Evolutionary conservation across 2,329 filamentous ascomycete species (phyloP), one percentile per base, ranked within the genome.

Genomic region (Colletotrichum sp.): DNA sequence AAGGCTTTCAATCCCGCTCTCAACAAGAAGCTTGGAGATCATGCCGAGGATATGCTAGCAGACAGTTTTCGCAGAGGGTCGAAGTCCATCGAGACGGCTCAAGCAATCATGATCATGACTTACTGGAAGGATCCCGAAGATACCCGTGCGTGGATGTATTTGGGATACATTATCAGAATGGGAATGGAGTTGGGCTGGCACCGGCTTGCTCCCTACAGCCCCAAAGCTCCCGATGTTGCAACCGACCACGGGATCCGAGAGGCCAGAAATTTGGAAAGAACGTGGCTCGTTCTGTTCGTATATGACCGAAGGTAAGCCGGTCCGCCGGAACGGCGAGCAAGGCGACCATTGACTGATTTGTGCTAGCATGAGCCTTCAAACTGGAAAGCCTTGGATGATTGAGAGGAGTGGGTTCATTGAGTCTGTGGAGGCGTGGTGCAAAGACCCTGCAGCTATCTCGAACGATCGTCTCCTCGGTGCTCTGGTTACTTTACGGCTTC

Each of bases 61-160:
- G 75, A 81, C 11, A 77, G 75, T 13, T 82, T 86, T 54, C 75
- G 78, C 4, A 75, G 76, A 4, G 84, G 83, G 18, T 75, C 72
- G 2, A 85, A 85, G 59, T 86, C 83, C 1, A 77, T 79, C 3
- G 84, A 86, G 65, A 81, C 81, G 8, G 82, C 83, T 2, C 84
- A 86, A 70, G 83, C 81, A 1, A 81, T 85, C 11, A 76, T 83
- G n/a, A 76, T 84, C 11, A 70, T 83, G 8, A 85, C 84, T 3
- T 84, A 84, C 73, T 86, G 83, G 83, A 86, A 86, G 75, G 82
- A 85, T 54, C 82, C 83, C 4, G 81, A 83, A 9, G 84, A 86
- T 70, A 83, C 80, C 13, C 78, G 84, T 15, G 82, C 81, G 6
- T 86, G 84, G 83, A 78, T 83, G 21, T 78, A 81, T 2, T 76